Evolutionary conservation across 2,329 filamentous ascomycete species (phyloP).

Genomic region (Rugonectria rugulosa): DNA sequence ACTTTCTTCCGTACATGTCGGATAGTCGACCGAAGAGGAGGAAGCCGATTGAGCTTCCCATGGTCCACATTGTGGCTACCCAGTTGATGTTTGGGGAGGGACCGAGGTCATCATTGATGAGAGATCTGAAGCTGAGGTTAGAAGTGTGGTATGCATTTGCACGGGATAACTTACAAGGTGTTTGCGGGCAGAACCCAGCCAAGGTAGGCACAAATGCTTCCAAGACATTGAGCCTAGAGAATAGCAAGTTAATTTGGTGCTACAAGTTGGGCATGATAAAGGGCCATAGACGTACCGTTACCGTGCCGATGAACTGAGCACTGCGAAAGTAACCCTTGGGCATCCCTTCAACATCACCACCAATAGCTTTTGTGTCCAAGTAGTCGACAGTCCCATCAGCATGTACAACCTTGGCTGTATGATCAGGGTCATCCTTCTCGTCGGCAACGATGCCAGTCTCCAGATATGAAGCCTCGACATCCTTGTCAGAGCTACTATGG

Average conservation of each 20-base stretch:
- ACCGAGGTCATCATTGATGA: slow-evolving; percentile 44
- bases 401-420: slow-evolving; percentile 43
- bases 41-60: slow-evolving; percentile 48
- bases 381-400: slow-evolving; percentile 52
- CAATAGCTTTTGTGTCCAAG: slow-evolving; percentile 50
- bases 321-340: slow-evolving; percentile 51
- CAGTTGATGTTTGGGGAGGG: slow-evolving; percentile 42
- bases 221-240: slow-evolving; percentile 42
- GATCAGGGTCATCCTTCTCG: too few species aligned
- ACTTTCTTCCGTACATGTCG: slow-evolving; percentile 53
- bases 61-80: slow-evolving; percentile 47
- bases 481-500: slow-evolving; percentile 4
- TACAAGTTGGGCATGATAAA: not conserved
- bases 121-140: slow-evolving; percentile 15
- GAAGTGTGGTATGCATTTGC: too few species aligned
- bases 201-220: slow-evolving; percentile 44
- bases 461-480: slow-evolving; percentile 7
- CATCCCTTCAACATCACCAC: slow-evolving; percentile 50
- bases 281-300: slow-evolving; percentile 36
- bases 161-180: slow-evolving; percentile 35
- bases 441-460: slow-evolving; percentile 2
- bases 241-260: not conserved
- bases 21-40: slow-evolving; percentile 52
- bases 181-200: slow-evolving; percentile 47
- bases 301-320: slow-evolving; percentile 50